Evolutionary conservation across 2,329 filamentous ascomycete species (phyloP).

Genomic region (Phialocephala subalpina): DNA sequence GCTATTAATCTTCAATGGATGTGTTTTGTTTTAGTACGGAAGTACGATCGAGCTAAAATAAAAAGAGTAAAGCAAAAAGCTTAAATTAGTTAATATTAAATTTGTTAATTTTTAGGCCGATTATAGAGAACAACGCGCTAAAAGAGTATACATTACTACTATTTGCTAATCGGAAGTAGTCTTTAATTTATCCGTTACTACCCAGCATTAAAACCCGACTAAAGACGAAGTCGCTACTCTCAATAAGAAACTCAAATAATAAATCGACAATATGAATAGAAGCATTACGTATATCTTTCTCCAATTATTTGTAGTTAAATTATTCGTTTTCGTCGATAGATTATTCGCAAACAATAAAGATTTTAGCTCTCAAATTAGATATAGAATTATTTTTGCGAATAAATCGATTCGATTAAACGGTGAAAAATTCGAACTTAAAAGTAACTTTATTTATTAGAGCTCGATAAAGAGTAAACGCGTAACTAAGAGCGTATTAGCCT

Average conservation of each 20-base stretch:
- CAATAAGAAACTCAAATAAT: constrained; percentile 24
- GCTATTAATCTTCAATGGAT: neutral
- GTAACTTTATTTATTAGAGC: too few species aligned
- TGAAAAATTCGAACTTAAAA: constrained; percentile 18
- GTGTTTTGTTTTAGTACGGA: neutral
- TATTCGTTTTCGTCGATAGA: constrained; percentile 29
- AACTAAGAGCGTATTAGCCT: too few species aligned
- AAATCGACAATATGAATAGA: constrained; percentile 15
- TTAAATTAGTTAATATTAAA: neutral
- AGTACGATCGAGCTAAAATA: neutral
- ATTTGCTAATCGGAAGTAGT: neutral
- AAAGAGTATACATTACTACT: neutral
- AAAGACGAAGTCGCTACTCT: neutral
- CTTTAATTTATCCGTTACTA: neutral
- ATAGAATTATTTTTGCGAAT: constrained; percentile 30
- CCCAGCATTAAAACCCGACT: neutral
- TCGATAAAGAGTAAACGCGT: too few species aligned
- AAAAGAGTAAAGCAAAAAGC: neutral
- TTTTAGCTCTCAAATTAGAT: constrained; percentile 32
- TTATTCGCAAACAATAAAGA: constrained; percentile 34
- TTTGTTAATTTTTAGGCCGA: neutral
- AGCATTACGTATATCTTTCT: constrained; percentile 19
- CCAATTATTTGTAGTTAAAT: constrained; percentile 14
- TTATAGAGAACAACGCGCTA: neutral
- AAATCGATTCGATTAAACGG: neutral